A percentile compares a stretch with the other conserved stretches of the same genome.
Evolutionary conservation across 192 early-diverging fungal genomes (phyloP).

Genomic region (Funneliformis geosporum): DNA sequence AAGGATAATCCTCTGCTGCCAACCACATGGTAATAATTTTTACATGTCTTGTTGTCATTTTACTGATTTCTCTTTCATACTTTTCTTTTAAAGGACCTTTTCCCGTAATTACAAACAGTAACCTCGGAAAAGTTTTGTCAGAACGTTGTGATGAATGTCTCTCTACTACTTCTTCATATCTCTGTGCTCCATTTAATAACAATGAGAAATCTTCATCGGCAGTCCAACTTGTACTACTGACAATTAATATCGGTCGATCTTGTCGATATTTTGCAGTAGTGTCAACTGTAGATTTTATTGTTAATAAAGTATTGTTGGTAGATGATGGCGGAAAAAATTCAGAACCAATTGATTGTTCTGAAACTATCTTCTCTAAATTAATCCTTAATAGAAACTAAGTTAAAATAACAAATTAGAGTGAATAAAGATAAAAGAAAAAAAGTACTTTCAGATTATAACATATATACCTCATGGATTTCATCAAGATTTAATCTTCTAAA

Average conservation of each 20-base stretch:
- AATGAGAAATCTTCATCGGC: conserved; percentile 94
- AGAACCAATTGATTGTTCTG: conserved; percentile 40
- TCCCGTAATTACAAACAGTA: conserved; percentile 90
- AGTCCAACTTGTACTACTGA: conserved; percentile 93
- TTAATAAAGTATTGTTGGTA: conserved; percentile 47
- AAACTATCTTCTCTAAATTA: conserved; percentile 49
- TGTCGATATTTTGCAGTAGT: conserved; percentile 40
- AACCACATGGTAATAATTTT: conserved; percentile 82
- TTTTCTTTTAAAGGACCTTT: conserved; percentile 78
- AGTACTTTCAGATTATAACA: conserved; percentile 40
- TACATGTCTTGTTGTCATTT: conserved; percentile 54
- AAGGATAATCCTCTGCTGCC: conserved; percentile 77
- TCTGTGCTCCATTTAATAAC: conserved; percentile 65
- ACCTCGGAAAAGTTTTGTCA: conserved; percentile 46
- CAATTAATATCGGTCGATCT: conserved; percentile 76
- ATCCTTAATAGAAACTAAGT: conserved; percentile 43
- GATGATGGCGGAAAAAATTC: conserved; percentile 42
- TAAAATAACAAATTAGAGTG: background rate
- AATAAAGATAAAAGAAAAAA: background rate
- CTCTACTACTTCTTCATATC: conserved; percentile 55
- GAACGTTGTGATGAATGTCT: background rate
- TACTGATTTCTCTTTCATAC: conserved; percentile 68
- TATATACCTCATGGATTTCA: conserved; percentile 73
- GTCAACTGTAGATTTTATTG: conserved; percentile 37
- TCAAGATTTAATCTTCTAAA: conserved; percentile 64